Conservation (phyloP, 176 grass and related monocot genomes). For the Zea luxurians region DNA sequence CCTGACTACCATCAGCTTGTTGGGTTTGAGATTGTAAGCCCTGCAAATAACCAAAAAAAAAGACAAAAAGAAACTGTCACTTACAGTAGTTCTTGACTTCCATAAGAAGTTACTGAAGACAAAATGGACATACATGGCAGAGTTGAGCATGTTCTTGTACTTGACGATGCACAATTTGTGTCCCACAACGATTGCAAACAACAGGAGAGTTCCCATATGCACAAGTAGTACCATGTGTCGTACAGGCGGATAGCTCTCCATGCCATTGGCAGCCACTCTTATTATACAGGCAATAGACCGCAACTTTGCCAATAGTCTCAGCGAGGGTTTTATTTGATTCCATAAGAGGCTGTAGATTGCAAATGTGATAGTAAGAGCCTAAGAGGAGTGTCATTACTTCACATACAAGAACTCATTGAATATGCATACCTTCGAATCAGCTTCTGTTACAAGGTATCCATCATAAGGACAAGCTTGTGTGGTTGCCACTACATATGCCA, state of each 20-base stretch:
- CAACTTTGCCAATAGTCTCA: constrained; percentile 73
- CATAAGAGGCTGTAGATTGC: constrained; percentile 64
- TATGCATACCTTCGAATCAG: constrained; percentile 81
- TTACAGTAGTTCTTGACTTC: not conserved
- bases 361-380: not conserved
- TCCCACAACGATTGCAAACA: constrained; percentile 87
- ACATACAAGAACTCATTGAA: not conserved
- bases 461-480: constrained; percentile 97
- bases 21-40: constrained; percentile 71
- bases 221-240: constrained; percentile 66
- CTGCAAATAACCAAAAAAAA: constrained; percentile 40
- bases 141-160: constrained; percentile 96
- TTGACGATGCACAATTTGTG: constrained; percentile 92
- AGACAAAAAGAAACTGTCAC: not conserved
- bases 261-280: constrained; percentile 97
- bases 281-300: constrained; percentile 81
- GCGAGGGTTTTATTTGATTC: constrained; percentile 80
- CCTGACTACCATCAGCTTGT: constrained; percentile 48
- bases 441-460: constrained; percentile 93
- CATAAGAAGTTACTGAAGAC: not conserved
- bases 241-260: constrained; percentile 76
- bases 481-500: constrained; percentile 80
- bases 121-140: constrained; percentile 67
- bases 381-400: not conserved
- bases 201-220: constrained; percentile 88